Base-by-base conservation (phyloP, 164 flowering plant species). In the Sextonia rubra region DNA sequence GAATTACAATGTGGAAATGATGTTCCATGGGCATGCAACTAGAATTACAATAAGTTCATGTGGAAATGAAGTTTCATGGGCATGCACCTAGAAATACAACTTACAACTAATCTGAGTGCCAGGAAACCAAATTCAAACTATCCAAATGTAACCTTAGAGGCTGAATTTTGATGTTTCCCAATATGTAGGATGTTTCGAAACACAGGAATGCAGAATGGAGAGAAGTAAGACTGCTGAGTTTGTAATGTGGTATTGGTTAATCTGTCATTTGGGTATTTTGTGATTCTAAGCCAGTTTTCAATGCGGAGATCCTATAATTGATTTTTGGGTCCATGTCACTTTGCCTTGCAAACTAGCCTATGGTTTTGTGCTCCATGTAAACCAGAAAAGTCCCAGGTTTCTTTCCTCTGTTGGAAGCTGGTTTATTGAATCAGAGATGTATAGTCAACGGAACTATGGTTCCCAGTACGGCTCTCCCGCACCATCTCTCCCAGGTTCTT, bases 401-500 rank as follows among this genome's bases (percentile, higher is more conserved):
- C 44, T 23, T 61, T 22, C 60, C 23, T 37, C 49, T 65, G 4
- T 72, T 27, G 58, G 29, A 12, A 12, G 73, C 52, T 56, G 52
- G 47, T 58, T 44, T 66, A 12, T 18, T 18, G 2, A 11, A 26
- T 8, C 49, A 8, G 69, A 64, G 64, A 89, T 89, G 91, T 78
- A 82, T 71, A 81, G 84, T 68, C 87, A 82, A 81, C 87, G 90
- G 26, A 82, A 74, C 78, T 77, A 79, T 71, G 79, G 62, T 60
- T 71, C 82, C 74, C 92, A 80, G 62, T 81, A 65, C 66, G 77
- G 78, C 71, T 80, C 84, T 70, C 77, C 63, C 26, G 44, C 75
- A 22, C 73, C 72, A 4, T 20, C 77, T 4, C 68, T 32, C 23
- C 73, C 78, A 2, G 68, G 69, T 64, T 71, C 74, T 27, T 69